A percentile compares a stretch with the other conserved stretches of the same genome.
Conservation (phyloP, 2,329 filamentous ascomycete genomes). For the Rutstroemia sp. region DNA sequence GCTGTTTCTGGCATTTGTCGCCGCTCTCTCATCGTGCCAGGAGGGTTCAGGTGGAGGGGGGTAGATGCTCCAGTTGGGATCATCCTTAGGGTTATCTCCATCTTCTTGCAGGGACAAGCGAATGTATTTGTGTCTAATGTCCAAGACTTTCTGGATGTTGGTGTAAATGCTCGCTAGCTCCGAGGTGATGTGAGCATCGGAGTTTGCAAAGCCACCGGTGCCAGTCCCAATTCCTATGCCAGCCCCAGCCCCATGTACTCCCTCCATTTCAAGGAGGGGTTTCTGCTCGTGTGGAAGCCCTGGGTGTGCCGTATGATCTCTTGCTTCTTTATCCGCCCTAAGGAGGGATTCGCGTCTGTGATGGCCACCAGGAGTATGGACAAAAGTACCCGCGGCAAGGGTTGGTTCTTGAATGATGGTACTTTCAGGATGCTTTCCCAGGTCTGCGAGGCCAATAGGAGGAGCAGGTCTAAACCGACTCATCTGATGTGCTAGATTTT, state of each 20-base stretch:
- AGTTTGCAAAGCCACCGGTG: slow-evolving; percentile 56
- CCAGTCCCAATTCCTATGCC: slow-evolving; percentile 55
- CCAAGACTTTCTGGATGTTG: slow-evolving; percentile 84
- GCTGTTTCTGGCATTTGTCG: slow-evolving; percentile 33
- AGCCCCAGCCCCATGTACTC: slow-evolving; percentile 49
- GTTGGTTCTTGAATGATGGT: slow-evolving; percentile 27
- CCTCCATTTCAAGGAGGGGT: slow-evolving; percentile 42
- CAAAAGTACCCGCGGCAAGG: slow-evolving; percentile 5
- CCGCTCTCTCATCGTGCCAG: slow-evolving; percentile 55
- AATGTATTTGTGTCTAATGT: slow-evolving; percentile 84
- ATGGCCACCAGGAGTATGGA: slow-evolving; percentile 3
- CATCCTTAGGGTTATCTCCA: slow-evolving; percentile 82
- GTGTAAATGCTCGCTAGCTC: slow-evolving; percentile 83
- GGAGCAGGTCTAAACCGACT: slow-evolving; percentile 22
- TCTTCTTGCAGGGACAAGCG: slow-evolving; percentile 73
- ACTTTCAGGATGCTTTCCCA: slow-evolving; percentile 26
- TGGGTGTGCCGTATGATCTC: slow-evolving; percentile 41
- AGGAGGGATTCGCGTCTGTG: slow-evolving; percentile 22
- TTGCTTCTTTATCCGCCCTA: slow-evolving; percentile 25
- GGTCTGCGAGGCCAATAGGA: slow-evolving; percentile 25
- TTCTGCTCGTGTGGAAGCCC: slow-evolving; percentile 47
- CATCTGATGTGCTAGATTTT: neutral
- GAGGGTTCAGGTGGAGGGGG: slow-evolving; percentile 86
- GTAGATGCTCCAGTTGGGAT: slow-evolving; percentile 78
- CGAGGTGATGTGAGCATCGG: slow-evolving; percentile 71